Conservation (phyloP, 257 asterid species). For the Cordia subcordata region DNA sequence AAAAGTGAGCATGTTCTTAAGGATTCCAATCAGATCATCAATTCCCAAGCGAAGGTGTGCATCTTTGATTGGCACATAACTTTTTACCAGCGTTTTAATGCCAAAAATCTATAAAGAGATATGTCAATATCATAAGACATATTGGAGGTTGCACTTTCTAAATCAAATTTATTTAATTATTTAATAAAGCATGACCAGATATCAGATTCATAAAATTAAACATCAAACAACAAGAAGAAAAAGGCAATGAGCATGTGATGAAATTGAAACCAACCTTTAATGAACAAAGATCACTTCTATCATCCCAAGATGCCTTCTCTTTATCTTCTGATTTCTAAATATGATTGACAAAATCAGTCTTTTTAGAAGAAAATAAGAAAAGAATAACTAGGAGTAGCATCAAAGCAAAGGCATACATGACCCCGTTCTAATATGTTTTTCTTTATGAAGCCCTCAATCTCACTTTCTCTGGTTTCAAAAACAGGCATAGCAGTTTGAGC, state of each 20-base stretch:
- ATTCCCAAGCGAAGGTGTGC: slow-evolving; percentile 90
- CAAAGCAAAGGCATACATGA: slow-evolving; percentile 48
- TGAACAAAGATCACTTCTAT: slow-evolving; percentile 82
- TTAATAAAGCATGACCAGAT: too few relatives aligned
- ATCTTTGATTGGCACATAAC: slow-evolving; percentile 94
- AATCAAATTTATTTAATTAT: neutral
- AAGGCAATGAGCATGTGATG: neutral
- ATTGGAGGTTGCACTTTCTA: neutral
- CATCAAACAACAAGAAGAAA: too few relatives aligned
- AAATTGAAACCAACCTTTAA: slow-evolving; percentile 49
- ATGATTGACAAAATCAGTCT: neutral
- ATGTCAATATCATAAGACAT: neutral
- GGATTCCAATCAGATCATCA: slow-evolving; percentile 63
- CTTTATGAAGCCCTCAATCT: slow-evolving; percentile 75
- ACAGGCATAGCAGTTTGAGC: slow-evolving; percentile 98
- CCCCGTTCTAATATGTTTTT: slow-evolving; percentile 66
- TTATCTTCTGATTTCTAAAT: slow-evolving; percentile 58
- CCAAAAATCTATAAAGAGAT: slow-evolving; percentile 70
- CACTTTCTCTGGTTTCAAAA: slow-evolving; percentile 92
- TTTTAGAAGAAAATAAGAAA: slow-evolving; percentile 3
- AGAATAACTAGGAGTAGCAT: neutral
- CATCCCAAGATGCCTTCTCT: slow-evolving; percentile 74
- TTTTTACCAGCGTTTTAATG: slow-evolving; percentile 86
- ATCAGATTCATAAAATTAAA: too few relatives aligned
- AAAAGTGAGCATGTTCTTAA: slow-evolving; percentile 61